These are phyloP conservation scores for Yarrowia sp. DNA, from an alignment of 805 yeast species.

Conservation along the genomic window DNA sequence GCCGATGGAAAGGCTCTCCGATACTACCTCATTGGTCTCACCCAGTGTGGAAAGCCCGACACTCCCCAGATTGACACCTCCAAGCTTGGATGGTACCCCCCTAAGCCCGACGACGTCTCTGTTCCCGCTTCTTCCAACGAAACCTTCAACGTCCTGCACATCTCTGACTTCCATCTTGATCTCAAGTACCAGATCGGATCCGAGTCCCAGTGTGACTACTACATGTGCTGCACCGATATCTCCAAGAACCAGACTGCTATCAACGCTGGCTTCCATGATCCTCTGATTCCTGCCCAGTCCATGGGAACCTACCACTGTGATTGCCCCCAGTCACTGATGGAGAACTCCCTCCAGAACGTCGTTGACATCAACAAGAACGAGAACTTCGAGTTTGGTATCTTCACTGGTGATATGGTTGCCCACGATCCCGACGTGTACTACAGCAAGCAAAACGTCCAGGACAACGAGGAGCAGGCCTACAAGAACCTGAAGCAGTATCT, in stretches of 20 bases:
- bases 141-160: slow-evolving; percentile 59
- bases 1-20: slow-evolving; percentile 56
- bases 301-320: slow-evolving; percentile 67
- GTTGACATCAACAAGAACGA: slow-evolving; percentile 40
- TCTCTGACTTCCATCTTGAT: slow-evolving; percentile 66
- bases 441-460: slow-evolving; percentile 48
- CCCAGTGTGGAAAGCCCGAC: slow-evolving; percentile 47
- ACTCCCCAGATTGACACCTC: slow-evolving; percentile 50
- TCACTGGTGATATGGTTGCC: slow-evolving; percentile 75
- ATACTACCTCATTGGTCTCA: slow-evolving; percentile 51
- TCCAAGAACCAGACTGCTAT: slow-evolving; percentile 26
- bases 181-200: slow-evolving; percentile 48
- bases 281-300: slow-evolving; percentile 55
- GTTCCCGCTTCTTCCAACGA: slow-evolving; percentile 34
- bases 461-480: slow-evolving; percentile 52
- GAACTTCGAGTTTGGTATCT: slow-evolving; percentile 58
- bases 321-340: slow-evolving; percentile 60
- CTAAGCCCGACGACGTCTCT: slow-evolving; percentile 39
- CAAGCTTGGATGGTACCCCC: slow-evolving; percentile 44
- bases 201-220: slow-evolving; percentile 46
- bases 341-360: slow-evolving; percentile 53
- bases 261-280: neutral
- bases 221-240: slow-evolving; percentile 56
- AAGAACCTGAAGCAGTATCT: slow-evolving; percentile 53
- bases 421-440: slow-evolving; percentile 51